phyloP scores from a whole-genome alignment of 225 moss, liverwort and hornwort species.

The Physcomitrellopsis africana region DNA sequence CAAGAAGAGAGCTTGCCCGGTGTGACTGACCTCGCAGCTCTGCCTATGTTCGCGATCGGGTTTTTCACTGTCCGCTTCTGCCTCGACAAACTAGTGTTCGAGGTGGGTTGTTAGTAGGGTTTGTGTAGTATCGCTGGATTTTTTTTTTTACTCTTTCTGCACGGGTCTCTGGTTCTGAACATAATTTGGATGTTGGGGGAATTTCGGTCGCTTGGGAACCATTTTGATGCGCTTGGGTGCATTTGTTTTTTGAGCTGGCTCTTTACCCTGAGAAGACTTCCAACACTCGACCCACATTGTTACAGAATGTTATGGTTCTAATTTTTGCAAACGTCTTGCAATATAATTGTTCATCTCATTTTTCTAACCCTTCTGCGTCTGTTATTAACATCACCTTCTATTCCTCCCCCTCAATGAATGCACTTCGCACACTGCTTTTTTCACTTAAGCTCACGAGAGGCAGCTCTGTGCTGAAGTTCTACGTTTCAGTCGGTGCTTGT shows the following conservation, averaged over 20 bases:
- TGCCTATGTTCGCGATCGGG: slow-evolving; percentile 53
- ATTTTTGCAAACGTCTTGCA: not conserved
- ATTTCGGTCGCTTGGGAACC: not conserved
- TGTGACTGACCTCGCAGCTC: slow-evolving; percentile 46
- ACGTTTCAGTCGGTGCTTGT: too few relatives aligned
- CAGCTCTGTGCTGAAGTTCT: too few relatives aligned
- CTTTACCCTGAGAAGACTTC: not conserved
- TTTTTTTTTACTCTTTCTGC: not conserved
- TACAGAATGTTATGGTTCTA: not conserved
- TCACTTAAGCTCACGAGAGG: too few relatives aligned
- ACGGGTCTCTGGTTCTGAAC: not conserved
- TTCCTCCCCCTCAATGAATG: too few relatives aligned
- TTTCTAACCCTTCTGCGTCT: too few relatives aligned
- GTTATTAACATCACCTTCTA: too few relatives aligned
- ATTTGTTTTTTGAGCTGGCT: not conserved
- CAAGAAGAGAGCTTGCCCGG: slow-evolving; percentile 51
- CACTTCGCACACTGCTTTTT: too few relatives aligned
- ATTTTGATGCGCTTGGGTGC: not conserved
- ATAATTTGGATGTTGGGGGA: not conserved
- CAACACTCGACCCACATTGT: not conserved
- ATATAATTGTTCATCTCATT: too few relatives aligned
- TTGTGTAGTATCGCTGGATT: not conserved
- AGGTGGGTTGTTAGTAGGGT: slow-evolving; percentile 29
- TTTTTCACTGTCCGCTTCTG: slow-evolving; percentile 48
- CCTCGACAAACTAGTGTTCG: slow-evolving; percentile 55